These are phyloP conservation scores for Taiozyma sp. DNA, from an alignment of 1,139 yeast genomes.

Conservation along the genomic window DNA sequence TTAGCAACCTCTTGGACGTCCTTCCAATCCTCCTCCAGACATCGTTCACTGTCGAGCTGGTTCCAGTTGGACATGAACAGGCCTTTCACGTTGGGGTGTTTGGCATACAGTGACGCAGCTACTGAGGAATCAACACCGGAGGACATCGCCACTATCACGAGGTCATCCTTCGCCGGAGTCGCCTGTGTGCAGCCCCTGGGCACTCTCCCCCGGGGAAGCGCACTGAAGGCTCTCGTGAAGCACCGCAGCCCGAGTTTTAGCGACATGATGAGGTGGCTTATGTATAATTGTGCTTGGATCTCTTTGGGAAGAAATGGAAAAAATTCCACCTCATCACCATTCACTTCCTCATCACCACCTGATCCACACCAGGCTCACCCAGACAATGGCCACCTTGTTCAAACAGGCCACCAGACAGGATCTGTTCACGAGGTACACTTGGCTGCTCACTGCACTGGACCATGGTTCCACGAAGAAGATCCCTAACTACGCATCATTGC, in stretches of 20 bases:
- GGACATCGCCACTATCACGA: conserved; percentile 83
- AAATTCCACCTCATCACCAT: background rate
- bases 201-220: conserved; percentile 2
- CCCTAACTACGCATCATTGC: background rate
- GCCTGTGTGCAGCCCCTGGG: conserved; percentile 30
- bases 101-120: conserved; percentile 66
- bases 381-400: background rate
- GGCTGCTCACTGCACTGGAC: background rate
- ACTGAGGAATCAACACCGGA: conserved; percentile 97
- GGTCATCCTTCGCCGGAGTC: conserved; percentile 47
- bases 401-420: background rate
- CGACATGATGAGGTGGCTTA: background rate
- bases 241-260: background rate
- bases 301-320: background rate
- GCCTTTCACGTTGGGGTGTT: conserved; percentile 53
- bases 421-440: background rate
- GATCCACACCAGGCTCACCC: background rate
- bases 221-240: background rate
- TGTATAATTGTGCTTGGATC: background rate
- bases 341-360: background rate
- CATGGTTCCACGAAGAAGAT: background rate
- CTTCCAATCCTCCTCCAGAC: conserved; percentile 86
- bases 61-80: conserved; percentile 94
- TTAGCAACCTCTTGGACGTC: conserved; percentile 67
- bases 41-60: conserved; percentile 38